Evolutionary conservation across 1,284 basidiomycete genomes (phyloP).

Genomic region (Trichosporon faecale): DNA sequence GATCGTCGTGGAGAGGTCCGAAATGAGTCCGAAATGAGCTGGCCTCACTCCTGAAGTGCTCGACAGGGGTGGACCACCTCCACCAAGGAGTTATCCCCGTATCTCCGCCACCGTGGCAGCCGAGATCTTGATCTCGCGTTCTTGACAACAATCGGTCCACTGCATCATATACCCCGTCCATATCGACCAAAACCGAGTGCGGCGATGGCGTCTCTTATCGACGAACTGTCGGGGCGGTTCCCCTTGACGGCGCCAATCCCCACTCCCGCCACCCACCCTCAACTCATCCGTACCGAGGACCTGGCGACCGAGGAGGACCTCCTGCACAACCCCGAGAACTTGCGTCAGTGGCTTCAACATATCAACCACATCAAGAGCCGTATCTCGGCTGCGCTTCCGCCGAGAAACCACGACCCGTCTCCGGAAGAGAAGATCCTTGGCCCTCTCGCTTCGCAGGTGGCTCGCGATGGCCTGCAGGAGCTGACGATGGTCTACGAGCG

Average conservation of each 20-base stretch:
- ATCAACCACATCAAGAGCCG: constrained; percentile 72
- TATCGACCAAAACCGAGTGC: constrained; percentile 26
- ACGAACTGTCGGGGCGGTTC: constrained; percentile 56
- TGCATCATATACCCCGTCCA: constrained; percentile 2
- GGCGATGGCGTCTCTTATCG: constrained; percentile 31
- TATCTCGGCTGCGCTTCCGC: constrained; percentile 60
- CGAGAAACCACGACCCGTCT: constrained; percentile 33
- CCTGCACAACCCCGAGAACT: constrained; percentile 85
- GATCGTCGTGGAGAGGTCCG: background rate
- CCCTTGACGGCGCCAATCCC: constrained; percentile 83
- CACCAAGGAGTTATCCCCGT: constrained; percentile 2
- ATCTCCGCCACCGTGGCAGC: constrained; percentile 2
- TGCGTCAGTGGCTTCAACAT: constrained; percentile 86
- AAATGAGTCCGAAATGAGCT: background rate
- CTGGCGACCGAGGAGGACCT: constrained; percentile 90
- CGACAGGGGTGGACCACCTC: constrained; percentile 1
- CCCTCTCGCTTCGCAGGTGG: constrained; percentile 64
- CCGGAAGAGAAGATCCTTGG: constrained; percentile 50
- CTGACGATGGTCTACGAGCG: constrained; percentile 89
- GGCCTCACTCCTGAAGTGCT: background rate
- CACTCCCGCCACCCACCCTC: constrained; percentile 69
- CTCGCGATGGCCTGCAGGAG: constrained; percentile 73
- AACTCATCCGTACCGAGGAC: constrained; percentile 73
- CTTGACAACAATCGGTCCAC: constrained; percentile 4
- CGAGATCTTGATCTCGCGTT: background rate